Evolutionary conservation across 2,329 filamentous ascomycete genomes (phyloP).

Genomic region (Magnaporthiopsis incrustans): DNA sequence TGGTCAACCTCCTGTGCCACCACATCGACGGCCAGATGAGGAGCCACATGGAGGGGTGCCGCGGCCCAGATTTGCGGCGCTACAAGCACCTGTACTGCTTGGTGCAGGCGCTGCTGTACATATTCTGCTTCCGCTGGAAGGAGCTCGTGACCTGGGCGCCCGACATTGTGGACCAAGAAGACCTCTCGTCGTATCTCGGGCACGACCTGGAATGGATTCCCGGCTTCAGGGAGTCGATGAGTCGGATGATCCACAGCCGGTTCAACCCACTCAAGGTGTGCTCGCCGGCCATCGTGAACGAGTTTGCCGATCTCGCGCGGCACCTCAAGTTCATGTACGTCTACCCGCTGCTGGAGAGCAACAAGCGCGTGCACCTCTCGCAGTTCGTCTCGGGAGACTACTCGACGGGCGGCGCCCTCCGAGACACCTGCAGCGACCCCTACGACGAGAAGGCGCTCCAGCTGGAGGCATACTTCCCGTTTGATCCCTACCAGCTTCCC

Average conservation of each 20-base stretch:
- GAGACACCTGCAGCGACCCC: constrained; percentile 41
- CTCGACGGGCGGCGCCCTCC: constrained; percentile 44
- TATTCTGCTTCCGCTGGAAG: constrained; percentile 97
- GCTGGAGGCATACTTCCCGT: constrained; percentile 92
- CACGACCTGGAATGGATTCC: constrained; percentile 74
- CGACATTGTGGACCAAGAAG: constrained; percentile 54
- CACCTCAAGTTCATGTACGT: constrained; percentile 86
- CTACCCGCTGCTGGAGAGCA: constrained; percentile 78
- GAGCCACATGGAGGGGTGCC: constrained; percentile 64
- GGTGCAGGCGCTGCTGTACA: constrained; percentile 84
- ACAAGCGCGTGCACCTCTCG: constrained; percentile 79
- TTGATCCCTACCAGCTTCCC: constrained; percentile 90
- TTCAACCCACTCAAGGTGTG: constrained; percentile 95
- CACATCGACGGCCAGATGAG: constrained; percentile 70
- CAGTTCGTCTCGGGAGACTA: constrained; percentile 55
- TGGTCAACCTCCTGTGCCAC: constrained; percentile 70
- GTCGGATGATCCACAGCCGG: constrained; percentile 72
- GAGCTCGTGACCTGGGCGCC: constrained; percentile 65
- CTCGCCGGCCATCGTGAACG: constrained; percentile 78
- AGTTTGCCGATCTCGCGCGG: constrained; percentile 83
- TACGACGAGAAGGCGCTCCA: constrained; percentile 74
- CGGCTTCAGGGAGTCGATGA: constrained; percentile 64
- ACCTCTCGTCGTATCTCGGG: constrained; percentile 50
- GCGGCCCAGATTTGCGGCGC: constrained; percentile 75
- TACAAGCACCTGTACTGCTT: constrained; percentile 83